A percentile compares a stretch with the other conserved stretches of the same genome.
phyloP scores from a whole-genome alignment of 2,329 filamentous ascomycete species.

The Cordyceps javanica region DNA sequence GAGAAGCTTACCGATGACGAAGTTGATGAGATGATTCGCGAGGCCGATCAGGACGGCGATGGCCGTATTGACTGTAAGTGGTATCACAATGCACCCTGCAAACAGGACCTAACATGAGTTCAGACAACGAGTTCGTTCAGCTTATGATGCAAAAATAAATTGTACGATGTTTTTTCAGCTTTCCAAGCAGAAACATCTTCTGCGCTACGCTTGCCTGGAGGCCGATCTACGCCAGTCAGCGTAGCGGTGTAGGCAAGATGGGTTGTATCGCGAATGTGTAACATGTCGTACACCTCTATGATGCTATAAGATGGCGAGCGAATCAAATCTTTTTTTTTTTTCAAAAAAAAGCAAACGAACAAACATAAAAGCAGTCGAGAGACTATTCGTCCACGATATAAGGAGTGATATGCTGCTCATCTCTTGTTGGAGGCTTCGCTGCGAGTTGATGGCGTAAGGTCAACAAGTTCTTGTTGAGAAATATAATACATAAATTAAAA shows the following conservation, averaged over 20 bases:
- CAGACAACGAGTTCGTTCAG: conserved; percentile 89
- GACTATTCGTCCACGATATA: neutral
- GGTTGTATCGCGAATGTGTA: neutral
- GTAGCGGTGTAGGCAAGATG: neutral
- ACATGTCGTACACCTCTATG: neutral
- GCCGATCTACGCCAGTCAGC: neutral
- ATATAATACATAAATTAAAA: neutral
- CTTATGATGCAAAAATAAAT: conserved; percentile 92
- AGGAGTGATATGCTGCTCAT: neutral
- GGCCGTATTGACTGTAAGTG: conserved; percentile 79
- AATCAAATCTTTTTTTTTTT: neutral
- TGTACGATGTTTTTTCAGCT: neutral
- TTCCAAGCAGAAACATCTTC: neutral
- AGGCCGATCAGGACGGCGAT: conserved; percentile 85
- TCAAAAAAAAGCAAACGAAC: neutral
- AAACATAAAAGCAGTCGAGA: too few species aligned
- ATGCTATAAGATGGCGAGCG: neutral
- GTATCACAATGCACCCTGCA: neutral
- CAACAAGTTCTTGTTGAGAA: neutral
- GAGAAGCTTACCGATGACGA: conserved; percentile 89
- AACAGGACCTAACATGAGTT: neutral
- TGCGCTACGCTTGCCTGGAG: neutral
- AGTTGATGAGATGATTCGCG: conserved; percentile 89
- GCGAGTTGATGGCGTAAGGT: neutral
- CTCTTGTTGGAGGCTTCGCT: neutral